These are phyloP conservation scores for Rhizoclosmatium globosum DNA, from an alignment of 192 early-diverging fungal genomes.

Conservation along the genomic window DNA sequence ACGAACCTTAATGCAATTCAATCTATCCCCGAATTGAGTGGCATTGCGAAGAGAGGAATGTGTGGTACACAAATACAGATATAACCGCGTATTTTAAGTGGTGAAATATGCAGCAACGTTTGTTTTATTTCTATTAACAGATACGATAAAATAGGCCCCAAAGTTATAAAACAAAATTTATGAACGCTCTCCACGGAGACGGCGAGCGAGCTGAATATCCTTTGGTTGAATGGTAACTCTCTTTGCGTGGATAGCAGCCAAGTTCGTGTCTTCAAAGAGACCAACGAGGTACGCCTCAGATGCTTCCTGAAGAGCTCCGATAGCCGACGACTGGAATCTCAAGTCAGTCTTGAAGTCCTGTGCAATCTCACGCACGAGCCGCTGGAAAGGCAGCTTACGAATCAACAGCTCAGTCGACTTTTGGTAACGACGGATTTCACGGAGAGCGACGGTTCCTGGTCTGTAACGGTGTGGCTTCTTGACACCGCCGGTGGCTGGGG, in stretches of 20 bases:
- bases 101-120: too few species aligned
- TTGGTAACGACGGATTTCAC: slow-evolving; percentile 88
- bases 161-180: slow-evolving; percentile 21
- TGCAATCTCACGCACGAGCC: slow-evolving; percentile 97
- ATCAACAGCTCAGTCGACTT: slow-evolving; percentile 82
- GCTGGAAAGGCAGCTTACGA: slow-evolving; percentile 87
- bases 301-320: slow-evolving; percentile 96
- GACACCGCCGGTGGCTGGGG: slow-evolving; percentile 69
- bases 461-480: slow-evolving; percentile 66
- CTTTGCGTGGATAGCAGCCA: not conserved
- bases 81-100: too few species aligned
- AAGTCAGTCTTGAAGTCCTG: slow-evolving; percentile 99
- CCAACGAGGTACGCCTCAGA: slow-evolving; percentile 87
- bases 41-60: too few species aligned
- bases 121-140: too few species aligned
- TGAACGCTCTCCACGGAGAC: slow-evolving; percentile 75
- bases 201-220: slow-evolving; percentile 96
- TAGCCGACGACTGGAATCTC: slow-evolving; percentile 98
- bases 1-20: too few species aligned
- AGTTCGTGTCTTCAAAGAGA: slow-evolving; percentile 74
- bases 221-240: slow-evolving; percentile 84
- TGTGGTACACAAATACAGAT: too few species aligned
- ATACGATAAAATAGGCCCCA: not conserved
- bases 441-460: slow-evolving; percentile 81
- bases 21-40: too few species aligned